Base-by-base conservation (phyloP, 2,329 filamentous ascomycete genomes). In the Cercospora canescens region DNA sequence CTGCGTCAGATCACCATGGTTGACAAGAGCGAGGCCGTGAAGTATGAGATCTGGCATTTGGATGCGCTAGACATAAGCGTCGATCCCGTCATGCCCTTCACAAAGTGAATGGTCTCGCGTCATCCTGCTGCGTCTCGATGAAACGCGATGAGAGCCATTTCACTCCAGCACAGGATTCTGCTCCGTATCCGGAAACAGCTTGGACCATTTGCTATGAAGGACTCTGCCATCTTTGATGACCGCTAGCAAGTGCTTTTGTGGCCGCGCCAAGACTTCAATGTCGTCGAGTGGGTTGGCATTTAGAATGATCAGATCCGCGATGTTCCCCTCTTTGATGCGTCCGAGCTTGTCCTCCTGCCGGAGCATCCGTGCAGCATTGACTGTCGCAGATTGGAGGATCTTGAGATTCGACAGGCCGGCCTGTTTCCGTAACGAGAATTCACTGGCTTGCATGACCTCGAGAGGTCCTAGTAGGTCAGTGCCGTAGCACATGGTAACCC, bases 141-240 rank as follows among this genome's bases (percentile, higher is more conserved):
- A 14, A 9, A 24, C 21, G 9, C n/a, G 37, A 21, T 32, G n/a
- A 12, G 30, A 12, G 34, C 9, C 30, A 12, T 8, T 26, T 60
- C 60, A 70, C 57, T 72, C 70, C 32, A 71, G 63, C 50, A 67
- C 54, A 18, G 59, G 24, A 39, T 54, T 54, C 54, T 62, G 67
- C 35, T 68, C 69, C 12, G 52, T 50, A 16, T 75, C 74, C 12
- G 45, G 59, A 34, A 67, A 37, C 65, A 78, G 39, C 63, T 73
- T 75, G 32, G 72, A 74, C 73, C 72, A 77, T 28, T 71, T 68
- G 65, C 78, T 80, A 62, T 74, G 75, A 54, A 78, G 76, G 16
- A 87, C 78, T 14, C 82, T 77, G 0, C 86, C 86, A 37, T 86
- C 85, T 71, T 87, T 87, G 56, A 88, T 78, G 1, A 87, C 84